Percentiles rank a stretch among this genome's conserved stretches.
Conservation (phyloP, 257 asterid genomes). For the Solanum microdontum region DNA sequence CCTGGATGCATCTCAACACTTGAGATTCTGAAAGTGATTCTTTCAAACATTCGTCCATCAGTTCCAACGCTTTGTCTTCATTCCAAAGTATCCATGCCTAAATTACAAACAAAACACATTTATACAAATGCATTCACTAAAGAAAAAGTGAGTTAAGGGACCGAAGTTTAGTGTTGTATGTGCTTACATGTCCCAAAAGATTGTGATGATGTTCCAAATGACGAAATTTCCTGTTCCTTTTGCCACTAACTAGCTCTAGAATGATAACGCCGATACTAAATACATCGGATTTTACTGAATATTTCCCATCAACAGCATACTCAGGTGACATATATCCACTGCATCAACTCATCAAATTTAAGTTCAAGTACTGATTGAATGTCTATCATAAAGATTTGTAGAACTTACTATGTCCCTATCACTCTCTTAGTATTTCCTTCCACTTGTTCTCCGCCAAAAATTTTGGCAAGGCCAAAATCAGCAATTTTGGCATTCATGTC, state of each 20-base stretch:
- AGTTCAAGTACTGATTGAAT: neutral
- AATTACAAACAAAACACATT: neutral
- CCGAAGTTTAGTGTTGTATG: neutral
- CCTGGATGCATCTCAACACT: neutral
- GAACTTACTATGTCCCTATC: constrained; percentile 13
- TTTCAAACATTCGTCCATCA: constrained; percentile 6
- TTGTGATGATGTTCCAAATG: constrained; percentile 6
- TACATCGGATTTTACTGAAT: constrained; percentile 4
- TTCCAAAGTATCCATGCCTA: constrained; percentile 14
- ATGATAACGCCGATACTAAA: neutral
- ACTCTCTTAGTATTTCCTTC: constrained; percentile 1
- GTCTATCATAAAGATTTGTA: neutral
- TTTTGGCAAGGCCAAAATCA: constrained; percentile 9
- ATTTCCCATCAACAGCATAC: neutral
- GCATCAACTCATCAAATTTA: neutral
- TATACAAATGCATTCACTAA: neutral
- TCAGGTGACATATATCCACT: constrained; percentile 9
- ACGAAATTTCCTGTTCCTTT: neutral
- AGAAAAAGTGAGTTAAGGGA: neutral
- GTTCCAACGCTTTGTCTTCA: constrained; percentile 22
- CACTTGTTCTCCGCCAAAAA: neutral
- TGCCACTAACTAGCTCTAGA: neutral
- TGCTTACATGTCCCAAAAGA: constrained; percentile 12
- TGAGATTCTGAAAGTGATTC: neutral
- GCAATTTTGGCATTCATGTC: constrained; percentile 10